Evolutionary conservation across 352 stramenopile species (phyloP), one percentile per base, ranked within the genome.

Genomic region (Phytopythium litorale): DNA sequence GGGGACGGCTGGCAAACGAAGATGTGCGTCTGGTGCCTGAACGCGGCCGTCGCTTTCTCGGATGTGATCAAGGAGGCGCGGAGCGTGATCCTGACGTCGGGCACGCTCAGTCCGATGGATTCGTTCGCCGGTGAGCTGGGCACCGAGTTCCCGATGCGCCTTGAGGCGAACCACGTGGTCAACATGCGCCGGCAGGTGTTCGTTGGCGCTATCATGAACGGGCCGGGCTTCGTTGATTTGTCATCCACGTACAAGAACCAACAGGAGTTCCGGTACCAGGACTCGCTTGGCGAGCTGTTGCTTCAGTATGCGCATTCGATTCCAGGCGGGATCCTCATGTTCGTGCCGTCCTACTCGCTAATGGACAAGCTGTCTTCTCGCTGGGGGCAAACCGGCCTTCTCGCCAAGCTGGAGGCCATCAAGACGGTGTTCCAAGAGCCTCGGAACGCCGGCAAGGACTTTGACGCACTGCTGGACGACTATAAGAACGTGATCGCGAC

Each of bases 151-250:
- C 76, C 81, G 1, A 88, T 96, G 57, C 87, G 82, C 0, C 56
- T 96, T 0, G 88, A 96, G 54, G 84, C 85, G 6, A 95, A 93
- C 45, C 88, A 96, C 58, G 86, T 96, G 2, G 84, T 96, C 9
- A 88, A 94, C 49, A 93, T 96, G 73, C 78, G 78, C n/a, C 87
- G 86, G 32, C 88, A 96, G 57, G 87, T 96, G 11, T 89, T 93
- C 35, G 78, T 91, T 40, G 84, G 84, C 15, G 66, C 79, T 1
- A 67, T 96, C 7, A 87, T 94, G 78, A 72, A 86, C 42, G 85
- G 82, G 0, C 83, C 76, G 7, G 77, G 80, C 1, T 72, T 72
- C 6, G 80, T 94, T 15, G 78, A 94, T 62, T 66, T 96, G 9
- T 88, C 79, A 35, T 81, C 82, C 1, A 91, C 80, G 15, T 96